Evolutionary conservation across 371 early-diverging fungal species (phyloP), one percentile per base, ranked within the genome.

Genomic region (Synchytrium microbalum): DNA sequence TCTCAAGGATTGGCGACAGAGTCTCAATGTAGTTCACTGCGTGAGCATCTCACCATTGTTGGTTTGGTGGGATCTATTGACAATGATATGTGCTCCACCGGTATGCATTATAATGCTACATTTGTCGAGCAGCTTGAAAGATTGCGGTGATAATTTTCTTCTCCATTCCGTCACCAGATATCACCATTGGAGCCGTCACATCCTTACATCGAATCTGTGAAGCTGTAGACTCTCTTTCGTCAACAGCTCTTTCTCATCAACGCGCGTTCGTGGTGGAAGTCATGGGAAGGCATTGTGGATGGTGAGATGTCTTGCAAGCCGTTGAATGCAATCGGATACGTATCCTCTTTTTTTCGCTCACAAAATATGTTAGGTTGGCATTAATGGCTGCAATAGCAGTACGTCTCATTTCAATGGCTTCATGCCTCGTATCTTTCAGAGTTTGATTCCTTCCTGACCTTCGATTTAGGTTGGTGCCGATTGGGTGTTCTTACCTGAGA

Each of bases 211-310:
- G 99, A 59, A 96, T 99, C 64, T 93, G 98, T 73, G 99, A 99
- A 74, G 78, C 89, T 29, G 88, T 99, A 3, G 99, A 99, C 71
- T 86, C 92, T 1, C 85, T 99, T 46, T 84, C 88, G 33, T 90
- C 93, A 56, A 99, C 99, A 2, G 99, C 99, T 30, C 79, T 86
- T 29, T 96, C 96, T 57, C 99, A 99, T 75, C 88, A 91, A 58
- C 90, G 99, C 61, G 96, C 96, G 1, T 99, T 99, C 75, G 96
- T 99, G 0, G 87, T 99, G 51, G 99, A 99, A 75, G 99, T 98
- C 16, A 99, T 99, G 99, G 99, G 99, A 10, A 87, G 99, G 60
- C 92, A 96, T 71, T 99, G 99, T 74, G 99, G 99, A 32, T 99
- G 99, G 99, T 52, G 55, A 14, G 65, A 33, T 46, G 51, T 51